Conservation (phyloP, 371 early-diverging fungal species). For the Actinomortierella ambigua region DNA sequence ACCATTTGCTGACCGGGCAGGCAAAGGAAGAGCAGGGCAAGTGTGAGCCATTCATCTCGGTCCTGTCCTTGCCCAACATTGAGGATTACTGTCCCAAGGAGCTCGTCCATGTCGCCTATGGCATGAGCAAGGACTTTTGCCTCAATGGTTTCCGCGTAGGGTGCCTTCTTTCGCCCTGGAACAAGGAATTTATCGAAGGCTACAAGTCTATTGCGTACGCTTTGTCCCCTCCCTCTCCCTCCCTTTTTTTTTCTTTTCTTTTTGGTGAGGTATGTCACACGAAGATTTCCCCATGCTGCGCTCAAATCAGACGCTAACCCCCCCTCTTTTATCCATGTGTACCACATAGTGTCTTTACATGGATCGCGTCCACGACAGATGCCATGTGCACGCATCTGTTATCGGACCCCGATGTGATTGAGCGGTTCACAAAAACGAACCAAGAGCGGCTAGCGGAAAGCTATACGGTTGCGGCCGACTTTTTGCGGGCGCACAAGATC, state of each 20-base stretch:
- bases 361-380: slow-evolving; percentile 60
- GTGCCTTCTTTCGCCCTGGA: slow-evolving; percentile 67
- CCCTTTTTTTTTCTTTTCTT: background rate
- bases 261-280: no score
- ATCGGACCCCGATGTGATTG: slow-evolving; percentile 59
- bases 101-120: slow-evolving; percentile 73
- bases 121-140: slow-evolving; percentile 81
- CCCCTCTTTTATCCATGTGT: background rate
- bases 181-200: slow-evolving; percentile 49
- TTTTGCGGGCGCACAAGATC: slow-evolving; percentile 53
- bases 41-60: slow-evolving; percentile 54
- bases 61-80: slow-evolving; percentile 59
- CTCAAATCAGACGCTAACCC: background rate
- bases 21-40: slow-evolving; percentile 30
- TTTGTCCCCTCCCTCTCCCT: background rate
- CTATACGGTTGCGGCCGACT: slow-evolving; percentile 49
- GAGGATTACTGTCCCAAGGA: slow-evolving; percentile 64
- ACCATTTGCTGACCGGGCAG: slow-evolving; percentile 32
- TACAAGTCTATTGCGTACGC: slow-evolving; percentile 52
- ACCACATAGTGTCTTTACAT: slow-evolving; percentile 53
- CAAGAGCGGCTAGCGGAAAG: slow-evolving; percentile 55
- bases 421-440: slow-evolving; percentile 61
- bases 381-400: slow-evolving; percentile 61
- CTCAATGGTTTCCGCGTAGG: slow-evolving; percentile 75
- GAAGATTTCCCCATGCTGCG: no score